Base-by-base conservation (phyloP, 805 yeast species). In the Starmerella sp. region DNA sequence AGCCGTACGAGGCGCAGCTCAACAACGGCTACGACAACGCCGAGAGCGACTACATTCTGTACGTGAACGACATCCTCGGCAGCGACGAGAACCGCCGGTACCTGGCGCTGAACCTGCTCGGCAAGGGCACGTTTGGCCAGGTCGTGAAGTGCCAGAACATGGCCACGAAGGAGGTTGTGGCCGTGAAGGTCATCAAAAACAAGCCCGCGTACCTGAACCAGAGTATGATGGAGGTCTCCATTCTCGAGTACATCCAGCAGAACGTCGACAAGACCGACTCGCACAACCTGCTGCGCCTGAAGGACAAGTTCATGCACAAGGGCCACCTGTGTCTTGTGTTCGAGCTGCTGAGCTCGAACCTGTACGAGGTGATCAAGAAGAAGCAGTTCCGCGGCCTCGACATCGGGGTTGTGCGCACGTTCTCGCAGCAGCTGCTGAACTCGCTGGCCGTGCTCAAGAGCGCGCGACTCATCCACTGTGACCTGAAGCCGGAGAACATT, bases 111-210 rank as follows among this genome's bases (percentile, higher is more conserved):
- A 97, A 91, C 68, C 76, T 93, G 14, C 71, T 93, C 43, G 99
- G 99, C 0, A 91, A 90, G 58, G 99, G 99, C 2, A 90, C 98
- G 1, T 93, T 93, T 75, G 98, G 98, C 9, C 97, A 93, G 71
- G 99, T 93, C 48, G 95, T 90, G 43, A 93, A 91, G 71, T 91
- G 97, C 70, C 95, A 87, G 67, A 79, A 79, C 65, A 72, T 84
- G 65, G 67, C 77, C 41, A 86, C 89, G 47, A 93, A 88, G 66
- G 91, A 87, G 58, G 79, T 91, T 22, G 86, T 90, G 30, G 98
- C 98, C 0, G 95, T 93, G 38, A 93, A 93, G 70, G 95, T 93
- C 45, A 86, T 93, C 56, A 93, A 91, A 67, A 84, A 95, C 37
- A 85, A 85, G 66, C 87, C 95, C 5, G 96, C 95, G 9, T 90